These are phyloP conservation scores for Cucumis sativus DNA, from an alignment of 306 rosid species.

Conservation along the genomic window Cucumber_9930_V3 NC_026661.2:4840501-4841000, in stretches of 20 bases:
- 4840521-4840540: not conserved
- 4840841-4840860: slow-evolving; percentile 25
- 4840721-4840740: not conserved
- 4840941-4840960: slow-evolving; percentile 23
- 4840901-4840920: slow-evolving; percentile 94
- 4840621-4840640: slow-evolving; percentile 77
- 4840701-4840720: slow-evolving; percentile 36
- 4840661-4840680: slow-evolving; percentile 53
- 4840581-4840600: not conserved
- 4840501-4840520: not conserved
- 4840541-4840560: not conserved
- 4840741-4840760: not conserved
- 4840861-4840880: slow-evolving; percentile 38
- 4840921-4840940: slow-evolving; percentile 69
- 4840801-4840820: slow-evolving; percentile 49
- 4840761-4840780: not conserved
- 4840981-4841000: slow-evolving; percentile 17
- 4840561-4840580: not conserved
- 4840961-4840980: slow-evolving; percentile 19
- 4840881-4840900: slow-evolving; percentile 75
- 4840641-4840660: slow-evolving; percentile 78
- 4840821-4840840: slow-evolving; percentile 25
- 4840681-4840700: slow-evolving; percentile 73
- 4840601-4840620: slow-evolving; percentile 34
- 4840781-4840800: not conserved